Percentiles rank a stretch among this genome's conserved stretches.
These are phyloP conservation scores for Claviceps paspali DNA, from an alignment of 2,329 filamentous ascomycete genomes.

Conservation along the genomic window DNA sequence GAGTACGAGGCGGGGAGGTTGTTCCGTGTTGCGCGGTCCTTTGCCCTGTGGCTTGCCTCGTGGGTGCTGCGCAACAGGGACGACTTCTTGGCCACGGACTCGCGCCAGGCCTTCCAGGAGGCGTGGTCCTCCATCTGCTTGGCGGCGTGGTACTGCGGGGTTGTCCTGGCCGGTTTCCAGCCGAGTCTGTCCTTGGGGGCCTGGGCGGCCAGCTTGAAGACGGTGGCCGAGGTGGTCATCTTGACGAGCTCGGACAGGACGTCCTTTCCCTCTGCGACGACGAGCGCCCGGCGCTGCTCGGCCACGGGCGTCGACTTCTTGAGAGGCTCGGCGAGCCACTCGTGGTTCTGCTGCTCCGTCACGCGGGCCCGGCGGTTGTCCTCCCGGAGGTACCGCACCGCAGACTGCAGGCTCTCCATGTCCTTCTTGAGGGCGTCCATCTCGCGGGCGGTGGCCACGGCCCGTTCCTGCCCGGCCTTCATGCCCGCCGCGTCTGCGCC, in stretches of 20 bases:
- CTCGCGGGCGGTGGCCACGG: conserved; percentile 55
- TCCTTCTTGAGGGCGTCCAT: conserved; percentile 58
- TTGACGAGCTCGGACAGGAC: conserved; percentile 49
- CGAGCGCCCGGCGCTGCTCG: conserved; percentile 33
- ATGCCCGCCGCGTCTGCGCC: conserved; percentile 33
- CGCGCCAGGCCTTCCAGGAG: conserved; percentile 43
- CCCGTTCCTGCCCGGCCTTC: conserved; percentile 48
- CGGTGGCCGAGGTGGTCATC: conserved; percentile 37
- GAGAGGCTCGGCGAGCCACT: conserved; percentile 49
- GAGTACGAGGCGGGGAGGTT: too few species aligned
- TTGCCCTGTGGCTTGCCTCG: conserved; percentile 7
- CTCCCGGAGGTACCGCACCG: conserved; percentile 51
- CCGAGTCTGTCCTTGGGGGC: conserved; percentile 45
- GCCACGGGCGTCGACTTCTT: conserved; percentile 26
- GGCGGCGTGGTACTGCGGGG: conserved; percentile 51
- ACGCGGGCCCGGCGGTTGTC: conserved; percentile 49
- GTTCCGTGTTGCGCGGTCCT: too few species aligned
- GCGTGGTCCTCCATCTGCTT: conserved; percentile 51
- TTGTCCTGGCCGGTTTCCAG: conserved; percentile 50
- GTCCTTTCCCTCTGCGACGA: conserved; percentile 47
- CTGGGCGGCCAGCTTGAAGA: conserved; percentile 44
- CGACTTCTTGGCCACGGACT: conserved; percentile 38
- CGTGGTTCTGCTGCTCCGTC: conserved; percentile 37
- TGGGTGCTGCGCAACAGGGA: conserved; percentile 19
- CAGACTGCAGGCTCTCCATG: conserved; percentile 46